Base-by-base conservation (phyloP, 1,284 basidiomycete genomes). In the Cystobasidiaceae sp. region DNA sequence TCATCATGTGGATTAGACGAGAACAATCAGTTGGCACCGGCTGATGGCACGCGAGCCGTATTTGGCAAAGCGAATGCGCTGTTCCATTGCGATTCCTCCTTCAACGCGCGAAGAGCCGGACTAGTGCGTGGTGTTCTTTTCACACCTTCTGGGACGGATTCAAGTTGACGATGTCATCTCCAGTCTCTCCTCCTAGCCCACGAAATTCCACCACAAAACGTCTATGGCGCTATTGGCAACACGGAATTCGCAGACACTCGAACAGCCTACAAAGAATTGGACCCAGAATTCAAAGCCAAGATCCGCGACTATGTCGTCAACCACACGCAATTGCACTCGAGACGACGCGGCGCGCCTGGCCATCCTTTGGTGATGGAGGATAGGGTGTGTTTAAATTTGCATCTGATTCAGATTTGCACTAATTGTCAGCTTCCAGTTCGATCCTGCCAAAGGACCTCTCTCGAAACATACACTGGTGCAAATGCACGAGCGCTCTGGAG, bases 221-320 rank as follows among this genome's bases (percentile, higher is more conserved):
- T 56, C 17, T 56, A 56, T n/a, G 71, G 70, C 11, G 51, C 67
- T 13, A 74, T 74, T 2, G 75, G 74, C 15, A 69, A 72, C 27
- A 76, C 75, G 1, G 69, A 72, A 49, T 76, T 73, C 46, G 74
- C 74, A 19, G 75, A 76, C 61, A 69, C 74, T 4, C 68, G 75
- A 41, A 59, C 63, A 27, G 73, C 75, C 0, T 76, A 71, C 54
- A 69, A 68, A 5, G 70, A 71, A 41, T 68, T 74, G 15, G 61
- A 66, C 4, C 52, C 70, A 19, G 71, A 70, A 23, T 52, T 46
- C 43, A 77, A 77, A 58, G 67, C 69, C 23, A 49, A 72, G 55
- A 67, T 75, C 27, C 65, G 72, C 21, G 74, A 73, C 44, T 70
- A 71, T 32, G 75, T 76, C 21, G 61, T 71, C 21, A 70, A 69